These are phyloP conservation scores for Panellus pusillus DNA, from an alignment of 768 basidiomycete species.

Conservation along the genomic window DNA sequence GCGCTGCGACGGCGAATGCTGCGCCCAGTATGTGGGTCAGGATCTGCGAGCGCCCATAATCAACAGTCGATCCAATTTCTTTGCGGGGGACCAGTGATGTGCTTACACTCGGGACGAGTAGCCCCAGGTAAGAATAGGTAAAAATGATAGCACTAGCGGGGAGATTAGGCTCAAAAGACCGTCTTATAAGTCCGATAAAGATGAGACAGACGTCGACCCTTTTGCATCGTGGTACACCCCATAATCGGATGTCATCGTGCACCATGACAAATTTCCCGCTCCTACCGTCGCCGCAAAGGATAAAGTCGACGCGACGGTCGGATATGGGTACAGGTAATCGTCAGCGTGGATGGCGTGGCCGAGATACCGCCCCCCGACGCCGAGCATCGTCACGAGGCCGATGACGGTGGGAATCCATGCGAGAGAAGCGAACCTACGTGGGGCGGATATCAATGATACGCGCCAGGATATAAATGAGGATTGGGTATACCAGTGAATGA, in stretches of 20 bases:
- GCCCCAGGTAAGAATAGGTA: slow-evolving; percentile 62
- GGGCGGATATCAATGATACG: background rate
- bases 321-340: slow-evolving; percentile 9
- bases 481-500: slow-evolving; percentile 45
- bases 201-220: slow-evolving; percentile 29
- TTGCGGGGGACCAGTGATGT: background rate
- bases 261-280: slow-evolving; percentile 53
- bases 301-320: slow-evolving; percentile 40
- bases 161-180: no score
- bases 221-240: slow-evolving; percentile 50
- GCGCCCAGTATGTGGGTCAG: slow-evolving; percentile 61
- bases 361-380: slow-evolving; percentile 53
- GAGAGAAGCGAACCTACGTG: slow-evolving; percentile 51
- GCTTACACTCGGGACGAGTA: slow-evolving; percentile 60
- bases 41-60: slow-evolving; percentile 33
- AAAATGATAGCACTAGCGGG: slow-evolving; percentile 49
- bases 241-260: slow-evolving; percentile 52
- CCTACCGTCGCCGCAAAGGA: slow-evolving; percentile 52
- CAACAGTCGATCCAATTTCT: background rate
- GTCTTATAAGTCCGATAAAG: slow-evolving; percentile 4
- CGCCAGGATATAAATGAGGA: background rate
- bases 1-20: slow-evolving; percentile 59
- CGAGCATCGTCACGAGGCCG: slow-evolving; percentile 52
- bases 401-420: slow-evolving; percentile 60
- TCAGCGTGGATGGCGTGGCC: slow-evolving; percentile 36